Evolutionary conservation across 1,284 basidiomycete species (phyloP).

Genomic region (Porodaedalea pini): DNA sequence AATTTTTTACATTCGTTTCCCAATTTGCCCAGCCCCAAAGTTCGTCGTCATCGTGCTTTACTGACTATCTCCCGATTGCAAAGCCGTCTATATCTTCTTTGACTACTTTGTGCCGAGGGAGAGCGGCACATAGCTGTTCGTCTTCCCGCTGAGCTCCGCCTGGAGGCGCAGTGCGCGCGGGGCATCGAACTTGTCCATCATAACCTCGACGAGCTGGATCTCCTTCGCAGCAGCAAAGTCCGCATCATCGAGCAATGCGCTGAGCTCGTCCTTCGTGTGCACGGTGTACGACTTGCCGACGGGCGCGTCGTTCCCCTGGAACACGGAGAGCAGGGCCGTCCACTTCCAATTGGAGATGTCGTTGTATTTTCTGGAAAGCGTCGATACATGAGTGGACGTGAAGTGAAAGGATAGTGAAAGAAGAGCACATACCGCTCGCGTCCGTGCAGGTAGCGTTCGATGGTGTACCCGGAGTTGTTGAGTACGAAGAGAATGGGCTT

Average conservation of each 20-base stretch:
- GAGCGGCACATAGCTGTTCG: conserved; percentile 36
- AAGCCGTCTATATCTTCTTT: too few species aligned
- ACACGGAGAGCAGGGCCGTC: conserved; percentile 54
- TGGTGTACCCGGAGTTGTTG: conserved; percentile 88
- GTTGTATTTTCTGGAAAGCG: conserved; percentile 68
- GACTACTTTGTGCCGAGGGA: too few species aligned
- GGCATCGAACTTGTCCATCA: conserved; percentile 73
- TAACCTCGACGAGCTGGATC: conserved; percentile 77
- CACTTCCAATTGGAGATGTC: conserved; percentile 73
- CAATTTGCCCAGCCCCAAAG: too few species aligned
- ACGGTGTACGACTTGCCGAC: conserved; percentile 67
- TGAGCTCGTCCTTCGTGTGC: conserved; percentile 59
- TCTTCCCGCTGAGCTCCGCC: conserved; percentile 49
- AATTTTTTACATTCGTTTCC: too few species aligned
- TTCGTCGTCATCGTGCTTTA: neutral
- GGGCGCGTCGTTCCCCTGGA: conserved; percentile 53
- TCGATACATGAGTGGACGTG: neutral
- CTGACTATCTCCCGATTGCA: neutral
- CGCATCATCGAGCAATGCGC: conserved; percentile 54
- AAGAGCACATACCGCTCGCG: conserved; percentile 36
- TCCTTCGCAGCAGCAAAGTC: conserved; percentile 56
- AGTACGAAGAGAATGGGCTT: conserved; percentile 82
- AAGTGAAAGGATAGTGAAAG: neutral
- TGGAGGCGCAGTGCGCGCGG: conserved; percentile 58
- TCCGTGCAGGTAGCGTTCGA: conserved; percentile 80